A percentile compares a stretch with the other conserved stretches of the same genome.
Conservation (phyloP, 177 flowering plant genomes). For the Vitis hybrid region DNA sequence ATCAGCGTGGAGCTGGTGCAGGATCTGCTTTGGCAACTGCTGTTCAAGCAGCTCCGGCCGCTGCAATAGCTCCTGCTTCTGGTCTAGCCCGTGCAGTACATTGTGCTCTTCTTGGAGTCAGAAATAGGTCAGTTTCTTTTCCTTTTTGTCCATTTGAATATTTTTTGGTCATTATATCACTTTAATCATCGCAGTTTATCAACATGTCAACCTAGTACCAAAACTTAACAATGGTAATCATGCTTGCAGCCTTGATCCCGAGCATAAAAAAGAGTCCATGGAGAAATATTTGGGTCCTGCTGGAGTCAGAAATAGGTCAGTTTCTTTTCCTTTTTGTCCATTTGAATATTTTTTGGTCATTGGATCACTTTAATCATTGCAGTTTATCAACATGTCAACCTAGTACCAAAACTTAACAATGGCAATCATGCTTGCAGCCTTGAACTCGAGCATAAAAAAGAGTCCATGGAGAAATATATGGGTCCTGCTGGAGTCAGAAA, state of each 20-base stretch:
- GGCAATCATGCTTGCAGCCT: conserved; percentile 54
- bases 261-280: conserved; percentile 82
- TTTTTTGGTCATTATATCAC: background rate
- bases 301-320: conserved; percentile 91
- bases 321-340: background rate
- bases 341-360: background rate
- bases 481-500: conserved; percentile 91
- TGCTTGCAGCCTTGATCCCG: conserved; percentile 87
- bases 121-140: conserved; percentile 66
- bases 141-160: background rate
- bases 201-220: background rate
- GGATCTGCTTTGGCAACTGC: conserved; percentile 88
- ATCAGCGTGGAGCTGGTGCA: conserved; percentile 79
- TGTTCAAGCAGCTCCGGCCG: conserved; percentile 83
- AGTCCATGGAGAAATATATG: conserved; percentile 84
- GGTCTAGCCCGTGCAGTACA: conserved; percentile 83
- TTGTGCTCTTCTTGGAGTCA: conserved; percentile 86
- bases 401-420: background rate
- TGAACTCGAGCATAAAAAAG: conserved; percentile 86
- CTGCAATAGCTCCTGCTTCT: conserved; percentile 91
- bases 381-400: background rate
- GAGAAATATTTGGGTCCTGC: conserved; percentile 85
- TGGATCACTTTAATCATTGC: background rate
- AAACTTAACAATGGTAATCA: background rate
- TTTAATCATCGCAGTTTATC: background rate